A percentile compares a stretch with the other conserved stretches of the same genome.
Evolutionary conservation across 2,329 filamentous ascomycete genomes (phyloP).

Genomic region (Ascochyta clinopodiicola): DNA sequence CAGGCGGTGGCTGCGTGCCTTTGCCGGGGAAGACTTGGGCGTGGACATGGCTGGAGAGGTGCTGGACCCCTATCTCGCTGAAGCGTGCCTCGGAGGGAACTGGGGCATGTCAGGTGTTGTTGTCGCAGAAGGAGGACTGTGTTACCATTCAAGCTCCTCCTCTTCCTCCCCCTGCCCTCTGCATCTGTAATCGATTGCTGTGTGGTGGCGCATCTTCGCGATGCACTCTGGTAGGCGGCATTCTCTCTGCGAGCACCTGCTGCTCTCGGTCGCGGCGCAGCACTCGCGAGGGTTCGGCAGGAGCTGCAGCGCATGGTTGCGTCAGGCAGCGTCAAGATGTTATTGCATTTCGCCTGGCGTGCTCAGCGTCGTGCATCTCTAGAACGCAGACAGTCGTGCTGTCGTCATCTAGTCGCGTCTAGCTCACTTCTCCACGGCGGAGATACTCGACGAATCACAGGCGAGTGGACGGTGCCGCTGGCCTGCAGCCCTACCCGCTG

Average conservation of each 20-base stretch:
- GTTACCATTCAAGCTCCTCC: slow-evolving; percentile 30
- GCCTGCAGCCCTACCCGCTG: slow-evolving; percentile 16
- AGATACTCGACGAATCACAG: slow-evolving; percentile 1
- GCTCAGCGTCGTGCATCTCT: not conserved
- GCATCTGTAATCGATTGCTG: slow-evolving; percentile 11
- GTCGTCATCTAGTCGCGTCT: slow-evolving; percentile 16
- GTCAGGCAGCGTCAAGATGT: slow-evolving; percentile 14
- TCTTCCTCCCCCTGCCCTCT: slow-evolving; percentile 7
- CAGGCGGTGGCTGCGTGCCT: slow-evolving; percentile 62
- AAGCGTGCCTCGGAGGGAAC: slow-evolving; percentile 68
- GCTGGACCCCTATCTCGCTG: slow-evolving; percentile 94
- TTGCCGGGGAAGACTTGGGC: slow-evolving; percentile 77
- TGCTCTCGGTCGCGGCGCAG: slow-evolving; percentile 26
- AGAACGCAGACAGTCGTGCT: not conserved
- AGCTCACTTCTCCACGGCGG: not conserved
- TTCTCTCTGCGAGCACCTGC: not conserved
- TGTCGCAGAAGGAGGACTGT: too few species aligned
- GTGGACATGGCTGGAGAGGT: slow-evolving; percentile 84
- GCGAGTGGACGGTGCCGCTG: not conserved
- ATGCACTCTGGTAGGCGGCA: slow-evolving; percentile 8
- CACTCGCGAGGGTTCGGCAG: slow-evolving; percentile 28
- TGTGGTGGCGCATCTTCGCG: slow-evolving; percentile 40
- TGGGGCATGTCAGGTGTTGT: slow-evolving; percentile 19
- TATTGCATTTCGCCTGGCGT: slow-evolving; percentile 33
- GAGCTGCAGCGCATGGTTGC: slow-evolving; percentile 43